Evolutionary conservation across 208 protist genomes (phyloP).

Genomic region (Ichthyophonus hoferi): DNA sequence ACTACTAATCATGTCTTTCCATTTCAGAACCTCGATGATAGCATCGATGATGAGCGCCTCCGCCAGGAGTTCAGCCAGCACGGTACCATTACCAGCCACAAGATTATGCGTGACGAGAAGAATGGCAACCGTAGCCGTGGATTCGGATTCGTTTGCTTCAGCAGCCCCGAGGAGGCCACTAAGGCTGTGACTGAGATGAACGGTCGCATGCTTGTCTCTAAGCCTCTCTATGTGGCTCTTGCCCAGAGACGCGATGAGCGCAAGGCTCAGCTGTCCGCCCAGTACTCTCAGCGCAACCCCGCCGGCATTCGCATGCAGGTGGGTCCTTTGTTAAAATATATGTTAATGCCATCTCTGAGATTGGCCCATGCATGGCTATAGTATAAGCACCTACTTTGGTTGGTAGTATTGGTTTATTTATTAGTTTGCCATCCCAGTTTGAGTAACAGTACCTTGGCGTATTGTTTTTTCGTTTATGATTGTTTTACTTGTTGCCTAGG

Average conservation of each 20-base stretch:
- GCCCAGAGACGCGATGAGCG: constrained; percentile 88
- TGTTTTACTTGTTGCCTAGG: too few relatives aligned
- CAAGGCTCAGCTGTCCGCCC: constrained; percentile 80
- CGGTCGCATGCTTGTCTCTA: constrained; percentile 78
- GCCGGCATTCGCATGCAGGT: background rate
- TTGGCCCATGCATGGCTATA: background rate
- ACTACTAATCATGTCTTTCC: too few relatives aligned
- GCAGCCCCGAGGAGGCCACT: constrained; percentile 88
- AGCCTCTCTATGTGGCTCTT: constrained; percentile 90
- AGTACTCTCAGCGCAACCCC: constrained; percentile 57
- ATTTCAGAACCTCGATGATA: constrained; percentile 88
- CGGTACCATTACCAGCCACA: constrained; percentile 89
- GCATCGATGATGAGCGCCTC: constrained; percentile 84
- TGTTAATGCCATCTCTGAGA: background rate
- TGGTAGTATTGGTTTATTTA: background rate
- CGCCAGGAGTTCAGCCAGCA: constrained; percentile 81
- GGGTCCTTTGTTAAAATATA: background rate
- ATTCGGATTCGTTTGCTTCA: constrained; percentile 97
- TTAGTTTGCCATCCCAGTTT: background rate
- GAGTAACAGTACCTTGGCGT: too few relatives aligned
- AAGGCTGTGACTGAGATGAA: constrained; percentile 94
- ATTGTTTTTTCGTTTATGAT: too few relatives aligned
- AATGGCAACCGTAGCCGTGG: constrained; percentile 70
- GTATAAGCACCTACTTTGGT: background rate
- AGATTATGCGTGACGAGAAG: constrained; percentile 89